Evolutionary conservation across 495 filamentous ascomycete species (phyloP), one percentile per base, ranked within the genome.

Genomic region (Aspergillus nanangensis): DNA sequence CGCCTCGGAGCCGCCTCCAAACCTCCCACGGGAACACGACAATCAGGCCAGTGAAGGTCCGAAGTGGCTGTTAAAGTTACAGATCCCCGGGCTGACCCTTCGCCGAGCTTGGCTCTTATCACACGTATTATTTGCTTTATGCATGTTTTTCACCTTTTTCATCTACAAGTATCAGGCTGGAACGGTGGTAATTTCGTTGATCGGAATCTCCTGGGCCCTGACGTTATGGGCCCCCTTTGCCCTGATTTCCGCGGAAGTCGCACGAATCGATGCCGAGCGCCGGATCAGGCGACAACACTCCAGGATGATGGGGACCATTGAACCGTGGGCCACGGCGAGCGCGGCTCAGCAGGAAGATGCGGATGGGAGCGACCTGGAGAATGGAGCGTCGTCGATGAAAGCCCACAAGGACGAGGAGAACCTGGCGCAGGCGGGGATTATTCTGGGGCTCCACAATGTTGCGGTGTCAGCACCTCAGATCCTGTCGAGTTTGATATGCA

Each of bases 221-320:
- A 88, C 89, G 15, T 75, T 90, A 23, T 96, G 90, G 90, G 90
- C 88, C 0, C 90, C 90, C 0, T 96, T 91, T 71, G 90, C 90
- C 27, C 82, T 96, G 51, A 95, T 96, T 56, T 85, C 84, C 38
- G 84, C 86, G 25, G 90, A 96, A 65, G 87, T 96, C 33, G 80
- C 81, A 38, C 83, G 83, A 41, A 81, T 87, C 23, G 87, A 95
- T 56, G 78, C 83, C 38, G 69, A 84, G 17, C 75, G 81, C 38
- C 82, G 86, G 17, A 65, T 75, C 15, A 72, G 69, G 32, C 65
- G 72, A 13, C 70, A 58, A 11, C 65, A 63, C 19, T 41, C 66
- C 27, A 58, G 53, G 41, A 24, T 45, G 19, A n/a, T n/a, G n/a
- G n/a, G n/a, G n/a, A n/a, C n/a, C n/a, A n/a, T n/a, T n/a, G n/a